These are phyloP conservation scores for Aureoboletus auriporus DNA, from an alignment of 768 basidiomycete genomes.

Conservation along the genomic window DNA sequence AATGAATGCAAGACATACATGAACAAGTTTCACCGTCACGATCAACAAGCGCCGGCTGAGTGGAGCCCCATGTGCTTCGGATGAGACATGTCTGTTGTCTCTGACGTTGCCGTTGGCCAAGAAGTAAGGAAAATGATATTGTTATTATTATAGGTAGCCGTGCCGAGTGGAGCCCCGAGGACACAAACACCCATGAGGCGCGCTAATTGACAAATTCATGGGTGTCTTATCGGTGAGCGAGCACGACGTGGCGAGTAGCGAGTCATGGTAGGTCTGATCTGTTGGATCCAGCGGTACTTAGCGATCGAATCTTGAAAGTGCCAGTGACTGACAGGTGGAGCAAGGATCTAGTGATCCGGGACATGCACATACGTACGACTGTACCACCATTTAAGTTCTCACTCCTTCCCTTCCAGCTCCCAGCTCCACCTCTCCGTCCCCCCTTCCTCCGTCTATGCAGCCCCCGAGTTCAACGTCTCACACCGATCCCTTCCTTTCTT, in stretches of 20 bases:
- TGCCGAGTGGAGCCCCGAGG: slow-evolving; percentile 11
- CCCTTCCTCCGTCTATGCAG: slow-evolving; percentile 14
- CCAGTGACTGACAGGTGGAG: slow-evolving; percentile 22
- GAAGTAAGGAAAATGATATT: too few species aligned
- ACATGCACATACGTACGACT: slow-evolving; percentile 8
- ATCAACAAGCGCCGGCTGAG: slow-evolving; percentile 12
- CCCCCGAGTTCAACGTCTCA: slow-evolving; percentile 2
- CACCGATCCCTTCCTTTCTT: slow-evolving; percentile 42
- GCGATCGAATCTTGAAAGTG: slow-evolving; percentile 1
- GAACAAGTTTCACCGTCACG: too few species aligned
- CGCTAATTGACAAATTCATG: not conserved
- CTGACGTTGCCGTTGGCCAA: too few species aligned
- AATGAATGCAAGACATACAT: too few species aligned
- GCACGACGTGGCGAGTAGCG: not conserved
- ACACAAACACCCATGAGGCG: slow-evolving; percentile 1
- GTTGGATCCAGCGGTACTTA: not conserved
- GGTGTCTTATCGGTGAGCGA: not conserved
- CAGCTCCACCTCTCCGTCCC: slow-evolving; percentile 10
- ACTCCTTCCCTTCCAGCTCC: not conserved
- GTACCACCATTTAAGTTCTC: slow-evolving; percentile 25
- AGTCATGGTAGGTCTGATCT: slow-evolving; percentile 2
- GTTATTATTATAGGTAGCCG: not conserved
- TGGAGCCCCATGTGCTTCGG: slow-evolving; percentile 25
- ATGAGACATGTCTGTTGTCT: not conserved
- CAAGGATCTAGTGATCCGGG: slow-evolving; percentile 23